Conservation (phyloP, 2,329 filamentous ascomycete species). For the Neopestalotiopsis sp. region DNA sequence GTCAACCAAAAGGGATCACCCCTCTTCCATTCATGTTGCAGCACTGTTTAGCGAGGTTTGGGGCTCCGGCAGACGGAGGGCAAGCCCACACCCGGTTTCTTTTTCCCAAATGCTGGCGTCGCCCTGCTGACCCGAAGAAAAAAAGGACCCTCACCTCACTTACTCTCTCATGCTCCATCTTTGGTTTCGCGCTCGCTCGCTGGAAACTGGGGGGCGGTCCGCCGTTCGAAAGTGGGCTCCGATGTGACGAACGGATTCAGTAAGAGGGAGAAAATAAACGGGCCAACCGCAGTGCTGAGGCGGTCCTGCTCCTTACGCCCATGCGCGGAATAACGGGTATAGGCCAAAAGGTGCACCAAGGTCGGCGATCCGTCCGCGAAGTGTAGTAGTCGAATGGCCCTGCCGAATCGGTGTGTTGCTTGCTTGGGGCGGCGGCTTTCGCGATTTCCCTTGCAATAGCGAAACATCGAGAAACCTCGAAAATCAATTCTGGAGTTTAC, state of each 20-base stretch:
- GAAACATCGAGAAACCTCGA: background rate
- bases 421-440: background rate
- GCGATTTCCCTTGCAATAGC: background rate
- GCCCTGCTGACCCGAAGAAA: background rate
- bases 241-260: background rate
- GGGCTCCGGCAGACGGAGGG: background rate
- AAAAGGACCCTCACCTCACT: too few species aligned
- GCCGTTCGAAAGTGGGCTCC: background rate
- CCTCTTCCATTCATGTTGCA: background rate
- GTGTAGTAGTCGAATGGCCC: background rate
- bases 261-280: background rate
- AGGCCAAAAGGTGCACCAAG: background rate
- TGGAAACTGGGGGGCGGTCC: background rate
- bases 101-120: background rate
- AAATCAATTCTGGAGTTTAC: background rate
- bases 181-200: background rate
- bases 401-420: background rate
- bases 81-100: background rate
- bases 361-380: background rate
- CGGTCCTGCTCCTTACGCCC: background rate
- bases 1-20: background rate
- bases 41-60: background rate
- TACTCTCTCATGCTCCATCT: background rate
- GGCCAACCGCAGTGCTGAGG: background rate
- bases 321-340: slow-evolving; percentile 1